A percentile compares a stretch with the other conserved stretches of the same genome.
phyloP scores from a whole-genome alignment of 1,284 basidiomycete species.

The Pseudozyma hubeiensis region DNA sequence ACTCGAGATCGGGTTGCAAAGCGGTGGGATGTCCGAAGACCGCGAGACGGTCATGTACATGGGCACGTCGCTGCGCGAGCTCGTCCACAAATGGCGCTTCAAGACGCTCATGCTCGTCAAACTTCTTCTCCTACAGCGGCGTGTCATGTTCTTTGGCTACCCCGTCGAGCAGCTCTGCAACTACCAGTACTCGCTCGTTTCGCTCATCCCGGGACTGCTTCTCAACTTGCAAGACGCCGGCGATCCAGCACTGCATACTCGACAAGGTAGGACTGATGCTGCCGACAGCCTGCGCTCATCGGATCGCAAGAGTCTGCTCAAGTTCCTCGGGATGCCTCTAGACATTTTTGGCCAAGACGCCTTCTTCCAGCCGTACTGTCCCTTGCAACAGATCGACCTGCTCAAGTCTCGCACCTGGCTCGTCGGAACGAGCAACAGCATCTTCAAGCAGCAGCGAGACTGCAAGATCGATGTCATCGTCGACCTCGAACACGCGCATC shows the following conservation, averaged over 20 bases:
- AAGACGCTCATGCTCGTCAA: conserved; percentile 94
- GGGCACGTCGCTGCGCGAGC: conserved; percentile 90
- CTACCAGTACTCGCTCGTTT: conserved; percentile 90
- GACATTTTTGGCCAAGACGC: conserved; percentile 77
- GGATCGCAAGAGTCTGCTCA: conserved; percentile 88
- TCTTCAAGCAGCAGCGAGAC: conserved; percentile 92
- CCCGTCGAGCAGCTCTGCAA: conserved; percentile 96
- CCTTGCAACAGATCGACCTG: conserved; percentile 93
- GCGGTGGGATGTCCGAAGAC: conserved; percentile 47
- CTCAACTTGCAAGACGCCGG: conserved; percentile 91
- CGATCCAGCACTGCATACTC: conserved; percentile 80
- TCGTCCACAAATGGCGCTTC: conserved; percentile 93
- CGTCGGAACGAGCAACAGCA: conserved; percentile 89
- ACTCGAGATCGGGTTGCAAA: conserved; percentile 62
- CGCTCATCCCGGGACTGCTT: conserved; percentile 75
- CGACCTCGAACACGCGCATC: conserved; percentile 72
- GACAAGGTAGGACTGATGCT: conserved; percentile 19
- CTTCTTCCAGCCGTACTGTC: conserved; percentile 98
- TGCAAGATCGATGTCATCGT: conserved; percentile 84
- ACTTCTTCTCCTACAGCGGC: conserved; percentile 83
- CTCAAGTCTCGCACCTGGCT: conserved; percentile 85
- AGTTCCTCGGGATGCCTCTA: conserved; percentile 89
- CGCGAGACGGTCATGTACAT: conserved; percentile 76
- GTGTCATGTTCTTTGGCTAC: conserved; percentile 93
- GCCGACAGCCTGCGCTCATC: conserved; percentile 82